phyloP scores from a whole-genome alignment of 2,329 filamentous ascomycete species.

The Gremmenia infestans region DNA sequence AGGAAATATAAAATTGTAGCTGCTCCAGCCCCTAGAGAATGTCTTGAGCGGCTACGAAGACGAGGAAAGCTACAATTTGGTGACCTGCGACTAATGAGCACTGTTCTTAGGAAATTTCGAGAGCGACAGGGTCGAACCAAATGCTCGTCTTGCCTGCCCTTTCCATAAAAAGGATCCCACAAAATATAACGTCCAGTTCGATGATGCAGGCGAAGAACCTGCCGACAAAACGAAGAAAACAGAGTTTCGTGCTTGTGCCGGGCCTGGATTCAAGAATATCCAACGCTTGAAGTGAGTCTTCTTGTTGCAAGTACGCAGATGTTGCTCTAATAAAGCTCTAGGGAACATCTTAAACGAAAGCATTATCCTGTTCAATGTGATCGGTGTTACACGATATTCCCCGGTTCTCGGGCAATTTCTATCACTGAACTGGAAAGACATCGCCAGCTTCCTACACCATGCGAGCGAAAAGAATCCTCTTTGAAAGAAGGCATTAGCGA shows the following conservation, averaged over 20 bases:
- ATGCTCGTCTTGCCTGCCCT: conserved; percentile 9
- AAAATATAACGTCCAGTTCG: conserved; percentile 8
- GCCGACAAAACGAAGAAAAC: not conserved
- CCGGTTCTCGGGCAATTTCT: not conserved
- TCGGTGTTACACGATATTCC: conserved; percentile 7
- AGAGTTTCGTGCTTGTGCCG: conserved; percentile 5
- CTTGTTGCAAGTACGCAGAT: not conserved
- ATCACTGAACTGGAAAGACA: conserved; percentile 3
- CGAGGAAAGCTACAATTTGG: too few species aligned
- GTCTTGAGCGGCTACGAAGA: too few species aligned
- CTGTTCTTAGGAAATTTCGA: not conserved
- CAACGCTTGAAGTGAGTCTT: conserved; percentile 8
- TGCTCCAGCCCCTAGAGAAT: too few species aligned
- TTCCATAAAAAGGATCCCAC: conserved; percentile 5
- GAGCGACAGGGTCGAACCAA: not conserved
- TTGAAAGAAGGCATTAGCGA: conserved; percentile 13
- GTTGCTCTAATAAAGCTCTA: not conserved
- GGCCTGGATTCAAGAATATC: conserved; percentile 9
- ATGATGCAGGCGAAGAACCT: not conserved
- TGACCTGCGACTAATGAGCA: not conserved
- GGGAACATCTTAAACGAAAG: conserved; percentile 11
- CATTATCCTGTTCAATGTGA: conserved; percentile 13
- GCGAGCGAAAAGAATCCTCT: not conserved
- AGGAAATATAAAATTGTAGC: too few species aligned
- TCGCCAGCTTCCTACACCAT: conserved; percentile 4